Evolutionary conservation across 2,329 filamentous ascomycete genomes (phyloP).

Genomic region (Fusarium sp.): DNA sequence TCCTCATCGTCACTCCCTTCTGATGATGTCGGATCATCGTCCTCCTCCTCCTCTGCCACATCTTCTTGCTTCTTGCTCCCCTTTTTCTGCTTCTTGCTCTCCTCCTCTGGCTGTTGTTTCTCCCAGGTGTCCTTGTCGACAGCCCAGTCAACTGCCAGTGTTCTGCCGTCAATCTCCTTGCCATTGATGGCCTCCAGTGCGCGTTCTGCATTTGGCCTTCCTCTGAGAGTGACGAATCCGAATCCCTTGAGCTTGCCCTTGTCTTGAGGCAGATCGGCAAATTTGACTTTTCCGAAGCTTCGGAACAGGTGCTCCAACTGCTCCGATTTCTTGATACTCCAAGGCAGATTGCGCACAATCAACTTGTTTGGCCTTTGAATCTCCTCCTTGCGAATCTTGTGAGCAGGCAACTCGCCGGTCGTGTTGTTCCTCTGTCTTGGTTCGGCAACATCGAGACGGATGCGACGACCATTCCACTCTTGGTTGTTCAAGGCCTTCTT

Average conservation of each 20-base stretch:
- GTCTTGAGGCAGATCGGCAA: conserved; percentile 83
- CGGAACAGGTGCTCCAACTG: conserved; percentile 83
- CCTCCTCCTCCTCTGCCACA: conserved; percentile 53
- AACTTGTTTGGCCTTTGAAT: conserved; percentile 76
- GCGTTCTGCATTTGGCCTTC: conserved; percentile 90
- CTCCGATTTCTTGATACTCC: conserved; percentile 90
- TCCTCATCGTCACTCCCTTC: conserved; percentile 46
- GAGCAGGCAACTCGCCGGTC: conserved; percentile 57
- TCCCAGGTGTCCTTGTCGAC: conserved; percentile 92
- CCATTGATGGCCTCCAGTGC: conserved; percentile 89
- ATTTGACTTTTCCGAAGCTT: conserved; percentile 92
- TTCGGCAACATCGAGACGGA: conserved; percentile 90
- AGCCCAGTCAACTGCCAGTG: conserved; percentile 94
- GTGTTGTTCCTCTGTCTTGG: conserved; percentile 77
- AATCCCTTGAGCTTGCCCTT: conserved; percentile 85
- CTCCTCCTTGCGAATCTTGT: conserved; percentile 68
- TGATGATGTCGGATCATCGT: conserved; percentile 46
- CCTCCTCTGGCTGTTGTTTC: conserved; percentile 63
- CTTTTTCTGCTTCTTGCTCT: conserved; percentile 49
- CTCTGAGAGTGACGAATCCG: conserved; percentile 90
- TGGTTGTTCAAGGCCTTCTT: conserved; percentile 84
- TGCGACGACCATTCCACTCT: conserved; percentile 80
- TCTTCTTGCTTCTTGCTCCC: conserved; percentile 56
- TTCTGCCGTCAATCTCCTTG: conserved; percentile 87
- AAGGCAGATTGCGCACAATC: conserved; percentile 93